Evolutionary conservation across 768 basidiomycete genomes (phyloP), one percentile per base, ranked within the genome.

Genomic region (Agrocybe praecox): DNA sequence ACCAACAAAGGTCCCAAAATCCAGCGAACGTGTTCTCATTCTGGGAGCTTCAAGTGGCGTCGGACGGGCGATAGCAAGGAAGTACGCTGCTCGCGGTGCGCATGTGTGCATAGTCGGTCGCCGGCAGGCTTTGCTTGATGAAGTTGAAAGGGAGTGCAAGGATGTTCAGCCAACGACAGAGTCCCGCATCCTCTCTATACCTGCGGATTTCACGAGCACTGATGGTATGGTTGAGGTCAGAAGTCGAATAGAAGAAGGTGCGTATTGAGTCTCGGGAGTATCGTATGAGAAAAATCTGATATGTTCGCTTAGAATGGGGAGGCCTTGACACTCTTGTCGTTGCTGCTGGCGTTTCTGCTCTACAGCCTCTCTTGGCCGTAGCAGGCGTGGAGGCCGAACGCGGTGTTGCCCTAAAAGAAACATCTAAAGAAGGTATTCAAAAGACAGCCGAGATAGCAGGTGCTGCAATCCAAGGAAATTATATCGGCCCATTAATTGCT

Each of bases 21-120:
- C 52, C 1, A 59, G 76, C 2, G 94, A 96, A 67, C 84, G 92
- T 0, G 88, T 95, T 6, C 69, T 97, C 1, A 76, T 97, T 47
- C 69, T 97, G 7, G 95, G 95, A 6, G 93, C 89, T 1, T 89
- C 91, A 1, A 88, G 88, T 46, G 95, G 95, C 0, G 85, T 96
- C 22, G 95, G 95, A 1, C 79, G 81, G 43, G 76, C 81, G 4
- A 74, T 96, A 44, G 92, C 92, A 1, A 74, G 78, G 12, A 74
- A 80, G 59, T 96, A 96, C 62, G 86, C 90, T 5, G 67, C 75
- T 52, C 77, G 90, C n/a, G 93, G 93, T 7, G 91, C 91, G 7
- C 76, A 76, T 50, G 81, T 90, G 7, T 94, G 89, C 65, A 64
- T 95, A 15, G 86, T 93, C 7, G 92, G 89, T 0, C 78, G 94